These are phyloP conservation scores for Rhodotorula kratochvilovae DNA, from an alignment of 768 basidiomycete genomes.

Conservation along the genomic window DNA sequence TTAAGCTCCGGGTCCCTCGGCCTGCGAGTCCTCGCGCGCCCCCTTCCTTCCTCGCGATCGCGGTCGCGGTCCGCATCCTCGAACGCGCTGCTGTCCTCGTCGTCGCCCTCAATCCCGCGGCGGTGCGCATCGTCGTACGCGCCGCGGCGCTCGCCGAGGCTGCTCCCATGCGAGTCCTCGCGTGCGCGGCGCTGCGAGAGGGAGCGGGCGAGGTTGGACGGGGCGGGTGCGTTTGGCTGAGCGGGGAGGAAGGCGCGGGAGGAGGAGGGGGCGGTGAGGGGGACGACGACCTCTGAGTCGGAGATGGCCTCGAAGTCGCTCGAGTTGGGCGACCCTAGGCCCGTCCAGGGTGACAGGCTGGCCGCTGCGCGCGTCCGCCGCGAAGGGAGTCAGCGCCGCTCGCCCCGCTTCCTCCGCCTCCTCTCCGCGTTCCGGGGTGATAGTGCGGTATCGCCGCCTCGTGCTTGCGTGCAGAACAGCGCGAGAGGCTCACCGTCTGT, in stretches of 20 bases:
- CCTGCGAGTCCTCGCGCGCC: slow-evolving; percentile 21
- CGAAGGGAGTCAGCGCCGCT: neutral
- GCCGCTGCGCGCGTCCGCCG: neutral
- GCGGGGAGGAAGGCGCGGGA: neutral
- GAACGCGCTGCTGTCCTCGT: slow-evolving; percentile 30
- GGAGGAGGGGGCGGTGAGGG: no score
- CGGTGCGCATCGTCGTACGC: neutral
- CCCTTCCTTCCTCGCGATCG: neutral
- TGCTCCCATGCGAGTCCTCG: neutral
- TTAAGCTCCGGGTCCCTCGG: slow-evolving; percentile 28
- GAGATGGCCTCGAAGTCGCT: slow-evolving; percentile 32
- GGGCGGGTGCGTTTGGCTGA: neutral
- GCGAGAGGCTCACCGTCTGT: neutral
- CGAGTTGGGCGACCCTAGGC: slow-evolving; percentile 15
- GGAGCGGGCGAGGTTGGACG: slow-evolving; percentile 2
- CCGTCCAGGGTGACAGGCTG: slow-evolving; percentile 20
- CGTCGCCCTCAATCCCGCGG: slow-evolving; percentile 31
- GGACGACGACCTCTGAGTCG: neutral
- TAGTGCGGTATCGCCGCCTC: neutral
- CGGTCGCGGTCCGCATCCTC: slow-evolving; percentile 10
- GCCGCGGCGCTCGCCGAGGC: neutral
- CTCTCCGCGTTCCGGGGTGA: neutral
- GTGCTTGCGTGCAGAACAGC: neutral
- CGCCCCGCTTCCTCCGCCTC: neutral
- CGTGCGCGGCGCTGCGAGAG: neutral